Conservation (phyloP, 2,329 filamentous ascomycete genomes). For the Ambrosiella beaveri region DNA sequence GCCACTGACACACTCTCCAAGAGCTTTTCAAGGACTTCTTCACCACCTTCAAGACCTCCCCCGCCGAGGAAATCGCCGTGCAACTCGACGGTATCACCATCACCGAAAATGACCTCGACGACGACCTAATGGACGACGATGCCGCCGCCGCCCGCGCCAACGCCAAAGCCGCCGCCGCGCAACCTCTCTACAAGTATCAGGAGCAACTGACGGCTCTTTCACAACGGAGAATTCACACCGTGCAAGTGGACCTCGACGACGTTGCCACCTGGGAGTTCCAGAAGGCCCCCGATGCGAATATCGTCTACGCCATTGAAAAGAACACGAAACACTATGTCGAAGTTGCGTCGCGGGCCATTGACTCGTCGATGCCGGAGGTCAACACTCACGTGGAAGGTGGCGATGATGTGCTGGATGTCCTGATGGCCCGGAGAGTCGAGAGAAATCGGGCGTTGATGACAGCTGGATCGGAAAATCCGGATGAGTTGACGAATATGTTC, state of each 20-base stretch:
- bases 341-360: conserved; percentile 71
- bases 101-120: conserved; percentile 69
- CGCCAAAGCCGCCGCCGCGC: conserved; percentile 27
- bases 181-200: conserved; percentile 72
- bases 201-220: conserved; percentile 73
- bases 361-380: conserved; percentile 67
- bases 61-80: conserved; percentile 53
- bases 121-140: conserved; percentile 80
- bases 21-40: conserved; percentile 79
- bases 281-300: conserved; percentile 47
- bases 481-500: conserved; percentile 58
- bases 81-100: conserved; percentile 74
- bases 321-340: conserved; percentile 96
- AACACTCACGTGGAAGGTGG: conserved; percentile 72
- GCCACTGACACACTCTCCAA: conserved; percentile 23
- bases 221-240: conserved; percentile 58
- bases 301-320: conserved; percentile 70
- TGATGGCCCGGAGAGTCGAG: conserved; percentile 79
- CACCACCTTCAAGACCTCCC: conserved; percentile 68
- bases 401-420: conserved; percentile 89
- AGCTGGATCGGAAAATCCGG: conserved; percentile 49
- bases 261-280: conserved; percentile 63
- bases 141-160: conserved; percentile 35
- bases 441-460: conserved; percentile 63
- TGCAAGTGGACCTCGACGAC: conserved; percentile 82